Base-by-base conservation (phyloP, 129 eudicot species). In the Pseudognaphalium luteoalbum region DNA sequence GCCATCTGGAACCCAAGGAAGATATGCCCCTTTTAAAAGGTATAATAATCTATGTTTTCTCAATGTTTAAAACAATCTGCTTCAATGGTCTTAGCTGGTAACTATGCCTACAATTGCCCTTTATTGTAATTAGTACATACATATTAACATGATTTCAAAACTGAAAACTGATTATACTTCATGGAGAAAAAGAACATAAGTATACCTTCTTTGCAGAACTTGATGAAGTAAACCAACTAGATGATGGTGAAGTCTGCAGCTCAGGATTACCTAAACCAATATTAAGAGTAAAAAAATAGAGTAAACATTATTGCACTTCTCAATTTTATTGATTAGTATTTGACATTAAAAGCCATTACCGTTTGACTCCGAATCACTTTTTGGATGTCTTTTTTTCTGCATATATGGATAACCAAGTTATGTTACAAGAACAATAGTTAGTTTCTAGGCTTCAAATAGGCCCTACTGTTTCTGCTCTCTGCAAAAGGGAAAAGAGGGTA, bases 201-300 rank as follows among this genome's bases (percentile, higher is more conserved):
- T 37, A 19, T 68, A 90, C 98, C 95, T 90, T 90, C 85, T 93
- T 93, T 56, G 88, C 88, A 61, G 98, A 90, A 78, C 87, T 90
- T 71, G 97, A 56, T 30, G 98, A 90, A 65, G 91, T 71, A 82
- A 94, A 91, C 98, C 98, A 91, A 76, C 71, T 68, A 70, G 95
- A 83, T 21, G 93, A 47, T 32, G 89, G 78, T 58, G 93, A 85
- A 50, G 85, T 39, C 42, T 88, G 86, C 59, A 50, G 60, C 32
- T 75, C 75, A 44, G 90, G 25, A 79, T 56, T 77, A 74, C 93
- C 97, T 93, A 83, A 33, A 78, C 59, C 71, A 77, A 60, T 28
- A 41, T 15, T 52, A 41, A 60, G 50, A 44, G 69, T 35, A 72
- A 73, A 39, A 79, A 32, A 51, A 28, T 25, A 25, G 28, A 52